Base-by-base conservation (phyloP, 192 early-diverging fungal genomes). In the Linderina pennispora region DNA sequence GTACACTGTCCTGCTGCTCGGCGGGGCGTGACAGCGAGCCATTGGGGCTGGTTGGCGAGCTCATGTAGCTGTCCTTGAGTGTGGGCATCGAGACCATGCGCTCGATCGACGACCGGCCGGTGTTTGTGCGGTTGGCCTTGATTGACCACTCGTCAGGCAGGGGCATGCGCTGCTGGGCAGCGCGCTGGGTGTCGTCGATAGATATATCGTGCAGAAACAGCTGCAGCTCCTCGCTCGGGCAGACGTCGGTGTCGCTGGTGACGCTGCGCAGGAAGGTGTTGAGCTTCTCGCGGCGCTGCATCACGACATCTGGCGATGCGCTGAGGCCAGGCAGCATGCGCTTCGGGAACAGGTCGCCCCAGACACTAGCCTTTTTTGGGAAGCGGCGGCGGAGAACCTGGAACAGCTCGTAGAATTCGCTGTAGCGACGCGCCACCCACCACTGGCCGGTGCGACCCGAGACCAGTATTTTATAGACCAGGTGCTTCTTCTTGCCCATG, bases 331-430 rank as follows among this genome's bases (percentile, higher is more conserved):
- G 33, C 3, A 48, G 36, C 46, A 58, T 45, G 48, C 65, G 65
- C 45, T 59, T 60, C 0, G 72, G 72, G 22, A 75, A 75, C 50
- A 62, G 23, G 15, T 63, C 61, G 40, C 40, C 48, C 67, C 59
- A 60, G 38, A 24, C 36, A 22, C 36, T 17, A 9, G 50, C 35
- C 15, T 45, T 55, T 31, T 58, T 43, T 7, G 58, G 56, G 48
- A 50, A 59, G 19, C 36, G 57, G 33, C 62, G 57, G 16, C 48
- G 45, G 15, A 75, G 47, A 15, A 40, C 41, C 0, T 23, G 18
- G 40, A 34, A 59, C 17, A 75, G 61, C 11, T 75, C 55, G 50
- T 67, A 34, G 44, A 75, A 75, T 48, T 75, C 72, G 50, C 57
- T 61, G 54, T 65, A 75, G 26, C 54, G 50, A 7, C 65, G 56